Conservation (phyloP, 129 eudicot species). For the Mikania micrantha region DNA sequence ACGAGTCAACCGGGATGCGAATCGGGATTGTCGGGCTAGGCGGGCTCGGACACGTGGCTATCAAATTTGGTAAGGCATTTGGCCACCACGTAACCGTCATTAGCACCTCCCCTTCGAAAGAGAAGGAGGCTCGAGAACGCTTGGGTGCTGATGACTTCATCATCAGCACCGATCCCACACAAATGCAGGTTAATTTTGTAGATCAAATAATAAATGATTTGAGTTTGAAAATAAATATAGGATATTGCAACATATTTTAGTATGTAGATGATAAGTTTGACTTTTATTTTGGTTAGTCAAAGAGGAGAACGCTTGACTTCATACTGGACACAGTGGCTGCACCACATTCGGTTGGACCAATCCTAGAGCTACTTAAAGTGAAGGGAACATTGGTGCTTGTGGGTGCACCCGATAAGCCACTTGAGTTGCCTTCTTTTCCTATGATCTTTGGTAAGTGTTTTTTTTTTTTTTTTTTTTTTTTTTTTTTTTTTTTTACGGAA, state of each 20-base stretch:
- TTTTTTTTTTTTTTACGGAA: no score
- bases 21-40: conserved; percentile 80
- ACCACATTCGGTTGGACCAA: conserved; percentile 69
- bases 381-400: conserved; percentile 71
- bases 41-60: conserved; percentile 85
- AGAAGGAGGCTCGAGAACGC: conserved; percentile 52
- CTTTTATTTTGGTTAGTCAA: conserved; percentile 30
- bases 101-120: conserved; percentile 85
- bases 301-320: conserved; percentile 67
- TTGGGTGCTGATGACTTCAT: conserved; percentile 82
- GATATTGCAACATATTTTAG: neutral
- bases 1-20: conserved; percentile 34
- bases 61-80: conserved; percentile 80
- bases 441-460: conserved; percentile 76
- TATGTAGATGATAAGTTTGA: neutral
- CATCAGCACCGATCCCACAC: conserved; percentile 47
- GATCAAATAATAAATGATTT: neutral
- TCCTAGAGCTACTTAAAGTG: conserved; percentile 65
- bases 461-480: no score
- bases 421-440: conserved; percentile 72
- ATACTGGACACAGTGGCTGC: conserved; percentile 83
- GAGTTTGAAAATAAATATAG: neutral
- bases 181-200: conserved; percentile 57
- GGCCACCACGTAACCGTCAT: conserved; percentile 86
- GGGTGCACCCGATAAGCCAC: conserved; percentile 92